Percentiles rank a stretch among this genome's conserved stretches.
Conservation (phyloP, 2,329 filamentous ascomycete genomes). For the Stromatinia cepivora region DNA sequence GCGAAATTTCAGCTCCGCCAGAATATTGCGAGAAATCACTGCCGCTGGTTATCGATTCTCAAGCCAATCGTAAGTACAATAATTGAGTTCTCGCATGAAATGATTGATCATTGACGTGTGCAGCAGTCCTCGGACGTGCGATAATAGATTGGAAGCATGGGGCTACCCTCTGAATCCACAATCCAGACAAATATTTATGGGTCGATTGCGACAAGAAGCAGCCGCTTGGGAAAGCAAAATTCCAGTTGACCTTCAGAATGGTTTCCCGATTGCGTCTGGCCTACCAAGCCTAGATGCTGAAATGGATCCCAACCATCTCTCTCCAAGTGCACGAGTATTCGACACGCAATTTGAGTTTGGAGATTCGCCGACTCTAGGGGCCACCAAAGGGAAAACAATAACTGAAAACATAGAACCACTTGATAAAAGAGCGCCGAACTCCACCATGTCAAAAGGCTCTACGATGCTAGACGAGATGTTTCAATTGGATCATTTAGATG, state of each 20-base stretch:
- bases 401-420: not conserved
- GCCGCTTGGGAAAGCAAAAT: constrained; percentile 6
- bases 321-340: not conserved
- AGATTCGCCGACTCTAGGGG: constrained; percentile 15
- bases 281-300: not conserved
- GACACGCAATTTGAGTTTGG: not conserved
- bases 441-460: not conserved
- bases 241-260: not conserved
- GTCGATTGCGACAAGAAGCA: not conserved
- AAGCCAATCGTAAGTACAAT: constrained; percentile 17
- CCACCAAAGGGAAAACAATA: not conserved
- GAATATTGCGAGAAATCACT: constrained; percentile 14
- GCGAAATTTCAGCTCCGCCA: constrained; percentile 15
- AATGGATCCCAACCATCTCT: not conserved
- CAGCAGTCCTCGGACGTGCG: constrained; percentile 13
- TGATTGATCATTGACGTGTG: not conserved
- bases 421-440: not conserved
- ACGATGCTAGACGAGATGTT: not conserved
- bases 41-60: not conserved
- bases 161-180: constrained; percentile 15
- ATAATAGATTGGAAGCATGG: constrained; percentile 20
- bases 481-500: not conserved
- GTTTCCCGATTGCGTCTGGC: not conserved
- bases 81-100: not conserved
- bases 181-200: constrained; percentile 9